phyloP scores from a whole-genome alignment of 2,329 filamentous ascomycete genomes.

The Coniochaeta sp. region DNA sequence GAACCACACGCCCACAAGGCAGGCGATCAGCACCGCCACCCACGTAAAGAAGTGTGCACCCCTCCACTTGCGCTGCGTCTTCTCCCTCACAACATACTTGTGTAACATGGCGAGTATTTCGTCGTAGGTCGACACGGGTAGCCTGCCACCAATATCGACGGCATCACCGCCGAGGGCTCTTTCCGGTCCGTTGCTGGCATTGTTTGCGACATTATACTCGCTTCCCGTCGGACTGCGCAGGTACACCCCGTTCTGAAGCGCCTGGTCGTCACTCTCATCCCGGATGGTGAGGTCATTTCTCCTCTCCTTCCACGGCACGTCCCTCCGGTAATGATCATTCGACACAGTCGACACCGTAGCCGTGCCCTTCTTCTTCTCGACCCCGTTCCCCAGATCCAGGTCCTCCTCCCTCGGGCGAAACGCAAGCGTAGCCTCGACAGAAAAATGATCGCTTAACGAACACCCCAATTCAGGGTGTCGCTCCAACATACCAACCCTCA shows the following conservation, averaged over 20 bases:
- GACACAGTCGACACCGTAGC: conserved; percentile 6
- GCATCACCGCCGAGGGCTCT: conserved; percentile 8
- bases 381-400: too few relatives aligned
- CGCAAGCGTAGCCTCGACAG: conserved; percentile 71
- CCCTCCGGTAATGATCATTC: conserved; percentile 8
- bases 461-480: conserved; percentile 76
- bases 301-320: conserved; percentile 9
- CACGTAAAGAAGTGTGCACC: conserved; percentile 66
- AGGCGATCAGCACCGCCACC: conserved; percentile 61
- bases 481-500: conserved; percentile 70
- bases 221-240: conserved; percentile 24
- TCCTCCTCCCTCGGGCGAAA: conserved; percentile 27
- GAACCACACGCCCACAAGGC: conserved; percentile 82
- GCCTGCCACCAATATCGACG: conserved; percentile 10
- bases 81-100: conserved; percentile 64
- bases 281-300: conserved; percentile 12
- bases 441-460: conserved; percentile 92
- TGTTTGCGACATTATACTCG: conserved; percentile 6
- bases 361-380: background rate
- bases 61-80: conserved; percentile 63
- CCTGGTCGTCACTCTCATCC: background rate
- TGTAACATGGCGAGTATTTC: conserved; percentile 66
- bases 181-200: background rate
- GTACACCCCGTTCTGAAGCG: conserved; percentile 28
- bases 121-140: conserved; percentile 35